Evolutionary conservation across 495 filamentous ascomycete genomes (phyloP).

Genomic region (Neurospora sp.): DNA sequence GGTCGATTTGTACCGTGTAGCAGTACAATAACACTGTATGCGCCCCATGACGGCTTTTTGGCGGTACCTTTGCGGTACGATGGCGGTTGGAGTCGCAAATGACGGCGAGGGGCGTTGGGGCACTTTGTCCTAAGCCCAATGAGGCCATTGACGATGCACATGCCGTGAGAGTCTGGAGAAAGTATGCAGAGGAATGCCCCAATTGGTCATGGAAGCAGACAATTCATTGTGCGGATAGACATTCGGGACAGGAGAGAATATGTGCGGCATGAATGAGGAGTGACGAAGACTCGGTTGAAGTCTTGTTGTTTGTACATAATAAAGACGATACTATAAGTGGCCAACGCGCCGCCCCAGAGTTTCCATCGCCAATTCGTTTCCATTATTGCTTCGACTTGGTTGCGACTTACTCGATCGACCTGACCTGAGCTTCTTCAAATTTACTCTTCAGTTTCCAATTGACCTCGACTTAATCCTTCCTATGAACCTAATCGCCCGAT

Average conservation of each 20-base stretch:
- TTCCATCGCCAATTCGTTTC: slow-evolving; percentile 3
- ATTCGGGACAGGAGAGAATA: slow-evolving; percentile 1
- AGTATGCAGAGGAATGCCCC: not conserved
- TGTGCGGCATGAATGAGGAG: slow-evolving; percentile 6
- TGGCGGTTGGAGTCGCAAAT: not conserved
- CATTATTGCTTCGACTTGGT: not conserved
- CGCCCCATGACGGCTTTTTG: not conserved
- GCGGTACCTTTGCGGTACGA: not conserved
- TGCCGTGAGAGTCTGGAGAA: slow-evolving; percentile 5
- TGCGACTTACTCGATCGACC: not conserved
- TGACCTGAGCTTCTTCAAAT: not conserved
- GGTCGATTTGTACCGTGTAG: not conserved
- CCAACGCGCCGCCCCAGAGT: slow-evolving; percentile 9
- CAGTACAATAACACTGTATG: not conserved
- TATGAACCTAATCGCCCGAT: not conserved
- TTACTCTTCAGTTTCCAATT: slow-evolving; percentile 6
- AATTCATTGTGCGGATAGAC: not conserved
- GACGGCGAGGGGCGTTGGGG: not conserved
- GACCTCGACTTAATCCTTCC: not conserved
- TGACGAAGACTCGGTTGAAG: slow-evolving; percentile 7
- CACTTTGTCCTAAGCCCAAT: not conserved
- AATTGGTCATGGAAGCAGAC: not conserved
- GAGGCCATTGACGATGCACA: not conserved
- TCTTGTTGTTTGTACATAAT: not conserved
- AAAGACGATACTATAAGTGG: slow-evolving; percentile 22